Conservation (phyloP, 345 rosid species). For the Trapa bicornis region DNA sequence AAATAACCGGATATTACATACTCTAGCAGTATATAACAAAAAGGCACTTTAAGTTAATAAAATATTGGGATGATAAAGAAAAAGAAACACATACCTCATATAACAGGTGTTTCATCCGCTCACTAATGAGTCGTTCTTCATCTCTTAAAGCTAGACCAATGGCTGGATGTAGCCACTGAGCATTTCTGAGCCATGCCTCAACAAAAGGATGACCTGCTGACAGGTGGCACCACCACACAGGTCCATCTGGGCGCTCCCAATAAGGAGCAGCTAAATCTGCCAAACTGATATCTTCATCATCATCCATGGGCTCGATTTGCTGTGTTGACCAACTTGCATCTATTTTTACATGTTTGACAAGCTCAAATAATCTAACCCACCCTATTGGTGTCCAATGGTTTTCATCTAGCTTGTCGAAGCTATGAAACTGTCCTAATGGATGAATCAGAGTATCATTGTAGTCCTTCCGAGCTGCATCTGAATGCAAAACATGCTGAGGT, state of each 20-base stretch:
- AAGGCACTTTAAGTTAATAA: not conserved
- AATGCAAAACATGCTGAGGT: conserved; percentile 8
- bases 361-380: conserved; percentile 74
- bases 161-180: conserved; percentile 98
- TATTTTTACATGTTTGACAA: conserved; percentile 50
- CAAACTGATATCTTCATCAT: conserved; percentile 50
- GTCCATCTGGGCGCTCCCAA: conserved; percentile 89
- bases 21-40: not conserved
- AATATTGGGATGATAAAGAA: conserved; percentile 6
- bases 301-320: conserved; percentile 34
- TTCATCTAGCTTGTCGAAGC: conserved; percentile 36
- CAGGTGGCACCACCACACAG: conserved; percentile 93
- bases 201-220: conserved; percentile 47
- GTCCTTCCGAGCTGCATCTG: conserved; percentile 26
- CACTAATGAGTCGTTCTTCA: conserved; percentile 79
- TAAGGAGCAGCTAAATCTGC: conserved; percentile 94
- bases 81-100: conserved; percentile 46
- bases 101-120: conserved; percentile 82
- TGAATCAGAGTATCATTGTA: conserved; percentile 18
- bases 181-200: conserved; percentile 53
- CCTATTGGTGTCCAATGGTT: conserved; percentile 85
- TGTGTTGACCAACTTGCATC: conserved; percentile 53
- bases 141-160: conserved; percentile 79
- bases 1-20: not conserved
- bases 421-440: conserved; percentile 22